Evolutionary conservation across 2,329 filamentous ascomycete species (phyloP), one percentile per base, ranked within the genome.

Genomic region (Diaporthe sp.): DNA sequence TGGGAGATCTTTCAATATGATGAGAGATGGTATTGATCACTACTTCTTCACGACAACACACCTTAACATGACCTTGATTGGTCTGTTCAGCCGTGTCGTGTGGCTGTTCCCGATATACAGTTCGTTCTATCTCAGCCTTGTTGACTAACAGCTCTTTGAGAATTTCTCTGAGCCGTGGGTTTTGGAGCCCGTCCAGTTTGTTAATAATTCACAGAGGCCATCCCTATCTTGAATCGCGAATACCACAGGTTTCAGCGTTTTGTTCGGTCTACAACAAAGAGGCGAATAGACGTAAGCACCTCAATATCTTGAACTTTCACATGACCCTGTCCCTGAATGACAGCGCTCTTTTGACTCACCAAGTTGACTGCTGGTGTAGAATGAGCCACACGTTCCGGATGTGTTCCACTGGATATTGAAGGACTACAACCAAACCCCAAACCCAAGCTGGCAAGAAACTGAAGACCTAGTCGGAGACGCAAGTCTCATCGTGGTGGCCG

Each of bases 1-100:
- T 60, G 84, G 82, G 0, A 79, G 81, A 42, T 79, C 80, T 7
- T 86, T 85, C 61, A 78, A 82, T 13, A 83, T 84, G 84, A 78
- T 86, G 19, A 76, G 73, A 37, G 75, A 78, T 1, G 81, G 80
- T 4, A 72, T 80, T 13, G 79, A 80, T 51, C 79, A 81, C 60
- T 79, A 79, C 71, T 82, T 78, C 37, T 81, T 82, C 78, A 78
- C 75, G 10, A 77, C 78, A 1, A 60, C 79, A 4, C 80, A 81
- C 37, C 72, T 75, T 7, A 78, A 78, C 8, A 81, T 81, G 81
- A 68, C 74, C 0, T 9, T 76, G 5, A 77, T 80, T 19, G 80
- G 79, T 0, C 73, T 77, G 0, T 80, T 83, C 19, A 79, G 79
- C 28, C 49, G 75, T 19, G 46, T 72, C 17, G 39, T 74, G 7